Percentiles rank a stretch among this genome's conserved stretches.
Conservation (phyloP, 345 rosid species). For the Brassica napus region DNA sequence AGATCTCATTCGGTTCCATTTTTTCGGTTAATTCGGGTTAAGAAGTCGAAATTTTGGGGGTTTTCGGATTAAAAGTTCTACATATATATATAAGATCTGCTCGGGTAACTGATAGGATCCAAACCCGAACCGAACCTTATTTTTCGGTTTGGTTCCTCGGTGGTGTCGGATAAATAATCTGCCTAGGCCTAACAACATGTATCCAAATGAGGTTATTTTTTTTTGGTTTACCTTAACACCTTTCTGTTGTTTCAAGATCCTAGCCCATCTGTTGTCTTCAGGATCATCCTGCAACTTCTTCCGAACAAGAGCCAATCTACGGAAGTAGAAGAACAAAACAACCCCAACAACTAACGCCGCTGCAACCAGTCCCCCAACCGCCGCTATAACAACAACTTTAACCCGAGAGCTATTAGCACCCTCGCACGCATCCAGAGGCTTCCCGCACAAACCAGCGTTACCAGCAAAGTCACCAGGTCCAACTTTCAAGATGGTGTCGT, state of each 20-base stretch:
- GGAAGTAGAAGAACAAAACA: slow-evolving; percentile 55
- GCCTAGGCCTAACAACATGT: too few relatives aligned
- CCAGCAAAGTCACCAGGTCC: slow-evolving; percentile 36
- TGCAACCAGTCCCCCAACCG: slow-evolving; percentile 61
- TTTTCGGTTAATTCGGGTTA: too few relatives aligned
- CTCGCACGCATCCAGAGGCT: slow-evolving; percentile 48
- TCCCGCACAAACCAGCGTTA: slow-evolving; percentile 70
- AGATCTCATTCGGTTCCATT: too few relatives aligned
- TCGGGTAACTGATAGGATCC: too few relatives aligned
- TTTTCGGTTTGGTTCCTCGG: too few relatives aligned
- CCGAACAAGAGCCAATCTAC: slow-evolving; percentile 51
- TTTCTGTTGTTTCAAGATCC: slow-evolving; percentile 64
- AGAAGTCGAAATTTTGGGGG: too few relatives aligned
- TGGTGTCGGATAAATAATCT: too few relatives aligned
- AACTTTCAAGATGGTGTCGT: fast-evolving
- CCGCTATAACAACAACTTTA: slow-evolving; percentile 63
- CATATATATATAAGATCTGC: too few relatives aligned
- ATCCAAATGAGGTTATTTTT: slow-evolving; percentile 26
- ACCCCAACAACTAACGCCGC: slow-evolving; percentile 62
- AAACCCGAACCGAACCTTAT: too few relatives aligned
- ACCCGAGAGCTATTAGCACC: slow-evolving; percentile 34
- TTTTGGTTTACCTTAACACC: slow-evolving; percentile 59
- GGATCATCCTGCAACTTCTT: slow-evolving; percentile 84
- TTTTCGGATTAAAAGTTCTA: too few relatives aligned
- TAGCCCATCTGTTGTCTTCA: slow-evolving; percentile 89